A percentile compares a stretch with the other conserved stretches of the same genome.
Evolutionary conservation across 2,329 filamentous ascomycete genomes (phyloP).

Genomic region (Cadophora malorum): DNA sequence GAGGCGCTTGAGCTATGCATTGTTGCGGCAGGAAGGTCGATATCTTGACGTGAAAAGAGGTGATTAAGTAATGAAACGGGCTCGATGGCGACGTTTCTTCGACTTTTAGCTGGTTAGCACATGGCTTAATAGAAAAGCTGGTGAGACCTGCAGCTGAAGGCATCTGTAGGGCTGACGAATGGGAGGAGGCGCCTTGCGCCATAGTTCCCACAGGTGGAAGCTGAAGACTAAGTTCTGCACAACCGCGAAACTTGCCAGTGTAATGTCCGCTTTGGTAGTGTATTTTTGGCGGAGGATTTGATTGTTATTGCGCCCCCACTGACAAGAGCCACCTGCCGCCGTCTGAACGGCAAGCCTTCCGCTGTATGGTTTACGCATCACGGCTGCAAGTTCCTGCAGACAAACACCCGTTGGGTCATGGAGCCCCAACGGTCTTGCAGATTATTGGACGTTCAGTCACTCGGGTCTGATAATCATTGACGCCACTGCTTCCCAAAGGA

Average conservation of each 20-base stretch:
- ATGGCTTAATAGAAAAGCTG: conserved; percentile 31
- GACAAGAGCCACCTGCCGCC: not conserved
- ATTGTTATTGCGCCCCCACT: conserved; percentile 24
- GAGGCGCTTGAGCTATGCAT: conserved; percentile 35
- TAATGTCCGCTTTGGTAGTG: conserved; percentile 7
- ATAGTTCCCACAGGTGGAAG: conserved; percentile 30
- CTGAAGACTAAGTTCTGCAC: conserved; percentile 25
- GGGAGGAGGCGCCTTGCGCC: conserved; percentile 3
- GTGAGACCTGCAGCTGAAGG: conserved; percentile 27
- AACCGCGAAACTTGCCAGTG: conserved; percentile 19
- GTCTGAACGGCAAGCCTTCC: conserved; percentile 12
- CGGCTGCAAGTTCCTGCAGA: not conserved
- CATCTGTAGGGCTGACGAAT: conserved; percentile 31
- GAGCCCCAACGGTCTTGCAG: not conserved
- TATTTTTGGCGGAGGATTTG: conserved; percentile 26
- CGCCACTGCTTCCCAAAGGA: conserved; percentile 1
- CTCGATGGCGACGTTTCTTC: conserved; percentile 14
- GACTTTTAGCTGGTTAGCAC: conserved; percentile 28
- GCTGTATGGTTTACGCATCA: not conserved
- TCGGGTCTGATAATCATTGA: not conserved
- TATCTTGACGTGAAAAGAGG: conserved; percentile 5
- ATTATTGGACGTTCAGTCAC: not conserved
- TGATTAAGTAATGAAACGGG: conserved; percentile 20
- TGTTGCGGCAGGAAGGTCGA: conserved; percentile 26
- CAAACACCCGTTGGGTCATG: not conserved